These are phyloP conservation scores for Chlamydomonas schloesseri DNA, from an alignment of 139 green algal genomes.

Conservation along the genomic window DNA sequence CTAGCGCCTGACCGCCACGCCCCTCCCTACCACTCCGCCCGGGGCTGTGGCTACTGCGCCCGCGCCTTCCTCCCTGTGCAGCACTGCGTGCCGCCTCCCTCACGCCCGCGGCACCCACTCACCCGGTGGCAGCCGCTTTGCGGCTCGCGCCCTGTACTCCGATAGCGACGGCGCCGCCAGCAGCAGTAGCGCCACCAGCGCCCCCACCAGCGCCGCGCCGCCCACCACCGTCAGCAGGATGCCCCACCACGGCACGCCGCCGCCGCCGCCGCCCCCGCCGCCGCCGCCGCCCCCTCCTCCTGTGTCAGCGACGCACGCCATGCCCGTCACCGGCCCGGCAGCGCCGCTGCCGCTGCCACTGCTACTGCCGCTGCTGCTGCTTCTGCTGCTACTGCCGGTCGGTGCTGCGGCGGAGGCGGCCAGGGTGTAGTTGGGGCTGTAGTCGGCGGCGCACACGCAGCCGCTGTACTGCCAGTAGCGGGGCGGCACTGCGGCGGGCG, in stretches of 20 bases:
- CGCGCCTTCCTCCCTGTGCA: too few species aligned
- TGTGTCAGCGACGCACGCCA: neutral
- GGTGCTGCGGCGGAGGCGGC: too few species aligned
- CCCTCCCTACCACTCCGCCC: too few species aligned
- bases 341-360: too few species aligned
- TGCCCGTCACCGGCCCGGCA: neutral
- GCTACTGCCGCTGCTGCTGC: neutral
- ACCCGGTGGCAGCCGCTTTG: constrained; percentile 36
- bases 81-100: too few species aligned
- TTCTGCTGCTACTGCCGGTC: neutral
- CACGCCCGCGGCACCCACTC: too few species aligned
- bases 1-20: too few species aligned
- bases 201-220: neutral
- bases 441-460: neutral
- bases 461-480: constrained; percentile 34
- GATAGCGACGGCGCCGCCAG: constrained; percentile 21
- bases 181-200: neutral
- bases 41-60: too few species aligned
- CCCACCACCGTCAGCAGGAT: neutral
- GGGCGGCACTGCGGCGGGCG: neutral
- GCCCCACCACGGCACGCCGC: constrained; percentile 3
- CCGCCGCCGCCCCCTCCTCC: neutral
- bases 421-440: too few species aligned
- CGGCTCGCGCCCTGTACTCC: neutral
- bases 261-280: too few species aligned